phyloP scores from a whole-genome alignment of 2,329 filamentous ascomycete genomes.

The Penicillium thymicola region DNA sequence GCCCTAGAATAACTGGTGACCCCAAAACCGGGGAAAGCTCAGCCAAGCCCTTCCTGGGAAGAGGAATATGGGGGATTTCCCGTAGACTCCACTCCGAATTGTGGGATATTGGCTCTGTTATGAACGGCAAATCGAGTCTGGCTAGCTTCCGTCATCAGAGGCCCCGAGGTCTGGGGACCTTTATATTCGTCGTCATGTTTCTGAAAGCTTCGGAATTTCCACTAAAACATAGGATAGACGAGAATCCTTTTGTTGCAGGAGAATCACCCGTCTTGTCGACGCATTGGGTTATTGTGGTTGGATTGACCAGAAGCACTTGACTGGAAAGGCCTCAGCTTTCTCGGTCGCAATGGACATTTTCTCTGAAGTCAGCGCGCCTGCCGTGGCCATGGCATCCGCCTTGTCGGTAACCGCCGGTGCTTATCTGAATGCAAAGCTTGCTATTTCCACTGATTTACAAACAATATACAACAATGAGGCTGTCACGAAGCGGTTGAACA shows the following conservation, averaged over 20 bases:
- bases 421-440: slow-evolving; percentile 46
- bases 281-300: neutral
- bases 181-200: slow-evolving; percentile 9
- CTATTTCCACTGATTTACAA: slow-evolving; percentile 41
- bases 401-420: slow-evolving; percentile 36
- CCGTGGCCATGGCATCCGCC: slow-evolving; percentile 35
- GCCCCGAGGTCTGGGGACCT: neutral
- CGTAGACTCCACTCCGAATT: slow-evolving; percentile 5
- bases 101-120: neutral
- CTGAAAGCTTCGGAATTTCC: neutral
- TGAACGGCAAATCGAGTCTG: slow-evolving; percentile 25
- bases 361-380: slow-evolving; percentile 27
- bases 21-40: slow-evolving; percentile 1
- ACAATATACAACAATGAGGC: slow-evolving; percentile 34
- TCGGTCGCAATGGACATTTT: slow-evolving; percentile 27
- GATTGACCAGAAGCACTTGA: neutral
- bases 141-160: slow-evolving; percentile 24
- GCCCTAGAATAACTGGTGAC: neutral
- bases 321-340: neutral
- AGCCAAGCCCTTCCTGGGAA: neutral
- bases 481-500: slow-evolving; percentile 33
- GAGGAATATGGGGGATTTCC: slow-evolving; percentile 2
- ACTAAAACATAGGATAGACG: neutral
- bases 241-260: neutral
- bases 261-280: neutral